Evolutionary conservation across 495 filamentous ascomycete species (phyloP).

Genomic region (Pseudotulostoma volvatum): DNA sequence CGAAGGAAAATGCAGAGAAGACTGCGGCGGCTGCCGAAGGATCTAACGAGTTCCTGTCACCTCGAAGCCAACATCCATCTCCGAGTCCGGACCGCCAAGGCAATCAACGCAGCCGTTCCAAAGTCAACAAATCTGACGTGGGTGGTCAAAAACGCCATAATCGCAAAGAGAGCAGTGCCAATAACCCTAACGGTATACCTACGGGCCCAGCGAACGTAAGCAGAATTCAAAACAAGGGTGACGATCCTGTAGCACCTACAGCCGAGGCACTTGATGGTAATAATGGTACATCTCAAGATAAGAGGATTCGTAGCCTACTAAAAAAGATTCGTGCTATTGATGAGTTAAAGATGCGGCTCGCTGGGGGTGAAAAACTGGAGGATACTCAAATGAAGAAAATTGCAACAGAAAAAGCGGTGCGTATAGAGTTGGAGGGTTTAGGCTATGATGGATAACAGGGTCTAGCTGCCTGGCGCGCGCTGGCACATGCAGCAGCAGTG

Average conservation of each 20-base stretch:
- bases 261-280: constrained; percentile 11
- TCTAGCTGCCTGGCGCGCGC: too few species aligned
- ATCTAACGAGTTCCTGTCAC: constrained; percentile 5
- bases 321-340: constrained; percentile 98
- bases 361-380: constrained; percentile 87
- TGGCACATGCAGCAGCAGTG: too few species aligned
- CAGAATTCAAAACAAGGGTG: constrained; percentile 1
- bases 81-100: constrained; percentile 53
- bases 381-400: constrained; percentile 99
- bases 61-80: constrained; percentile 9
- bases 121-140: constrained; percentile 19
- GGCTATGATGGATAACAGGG: constrained; percentile 35
- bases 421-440: constrained; percentile 60
- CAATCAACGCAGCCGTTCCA: constrained; percentile 41
- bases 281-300: constrained; percentile 42
- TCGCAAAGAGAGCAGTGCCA: constrained; percentile 27
- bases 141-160: constrained; percentile 19
- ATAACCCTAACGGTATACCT: constrained; percentile 13
- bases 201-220: background rate
- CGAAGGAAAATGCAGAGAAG: constrained; percentile 54
- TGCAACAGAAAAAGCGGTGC: constrained; percentile 62
- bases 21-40: constrained; percentile 19
- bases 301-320: constrained; percentile 77
- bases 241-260: constrained; percentile 13
- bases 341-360: constrained; percentile 89